A percentile compares a stretch with the other conserved stretches of the same genome.
Conservation (phyloP, 108 stramenopile species). For the Skeletonema costatum region DNA sequence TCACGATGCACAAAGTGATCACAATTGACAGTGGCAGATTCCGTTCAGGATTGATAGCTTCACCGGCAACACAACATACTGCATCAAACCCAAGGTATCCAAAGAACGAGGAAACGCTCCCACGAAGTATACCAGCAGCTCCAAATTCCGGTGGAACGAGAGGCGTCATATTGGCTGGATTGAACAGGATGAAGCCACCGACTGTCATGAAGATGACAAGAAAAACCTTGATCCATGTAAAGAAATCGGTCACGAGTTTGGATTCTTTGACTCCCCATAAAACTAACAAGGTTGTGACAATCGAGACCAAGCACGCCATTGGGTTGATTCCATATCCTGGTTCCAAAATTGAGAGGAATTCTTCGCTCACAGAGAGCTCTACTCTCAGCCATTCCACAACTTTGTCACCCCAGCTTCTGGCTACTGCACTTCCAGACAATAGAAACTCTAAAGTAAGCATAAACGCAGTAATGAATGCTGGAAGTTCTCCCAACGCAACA, state of each 20-base stretch:
- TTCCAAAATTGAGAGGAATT: constrained; percentile 28
- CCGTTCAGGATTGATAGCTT: constrained; percentile 79
- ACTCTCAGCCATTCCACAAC: constrained; percentile 68
- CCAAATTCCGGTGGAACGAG: constrained; percentile 65
- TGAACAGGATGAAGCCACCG: constrained; percentile 74
- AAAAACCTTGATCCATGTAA: constrained; percentile 79
- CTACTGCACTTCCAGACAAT: constrained; percentile 84
- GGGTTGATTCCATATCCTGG: constrained; percentile 62
- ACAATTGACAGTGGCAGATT: constrained; percentile 84
- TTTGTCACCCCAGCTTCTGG: constrained; percentile 92
- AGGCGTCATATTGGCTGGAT: constrained; percentile 61
- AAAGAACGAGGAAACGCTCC: constrained; percentile 85
- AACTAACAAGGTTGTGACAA: constrained; percentile 30
- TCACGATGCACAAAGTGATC: constrained; percentile 72
- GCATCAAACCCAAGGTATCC: constrained; percentile 95
- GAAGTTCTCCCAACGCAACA: constrained; percentile 84
- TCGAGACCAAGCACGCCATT: constrained; percentile 46
- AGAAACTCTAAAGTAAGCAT: constrained; percentile 89
- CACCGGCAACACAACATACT: constrained; percentile 82
- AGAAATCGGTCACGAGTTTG: constrained; percentile 79
- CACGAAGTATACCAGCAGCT: constrained; percentile 65
- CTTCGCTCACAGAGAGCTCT: constrained; percentile 25
- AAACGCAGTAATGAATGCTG: constrained; percentile 77
- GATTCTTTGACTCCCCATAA: constrained; percentile 57
- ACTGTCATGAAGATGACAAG: constrained; percentile 85